Conservation (phyloP, 116 monocot genomes). For the Thalassia testudinum region DNA sequence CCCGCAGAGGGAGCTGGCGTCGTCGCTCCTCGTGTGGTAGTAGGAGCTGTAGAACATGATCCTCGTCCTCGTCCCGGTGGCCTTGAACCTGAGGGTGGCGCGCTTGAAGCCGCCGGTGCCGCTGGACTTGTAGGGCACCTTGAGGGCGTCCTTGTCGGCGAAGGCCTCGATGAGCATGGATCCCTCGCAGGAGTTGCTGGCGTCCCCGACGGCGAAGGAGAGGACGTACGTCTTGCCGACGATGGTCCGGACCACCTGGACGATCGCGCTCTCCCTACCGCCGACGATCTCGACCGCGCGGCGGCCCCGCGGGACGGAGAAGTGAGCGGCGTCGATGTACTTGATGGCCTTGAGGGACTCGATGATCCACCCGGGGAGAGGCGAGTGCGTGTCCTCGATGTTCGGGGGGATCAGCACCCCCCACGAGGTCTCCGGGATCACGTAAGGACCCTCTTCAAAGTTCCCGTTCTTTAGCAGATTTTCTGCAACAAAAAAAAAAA, state of each 20-base stretch:
- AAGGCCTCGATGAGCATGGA: slow-evolving; percentile 59
- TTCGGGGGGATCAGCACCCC: slow-evolving; percentile 54
- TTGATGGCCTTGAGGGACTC: slow-evolving; percentile 48
- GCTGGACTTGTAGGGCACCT: slow-evolving; percentile 49
- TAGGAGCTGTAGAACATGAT: slow-evolving; percentile 60
- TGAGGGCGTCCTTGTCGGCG: slow-evolving; percentile 24
- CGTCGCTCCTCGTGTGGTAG: slow-evolving; percentile 47
- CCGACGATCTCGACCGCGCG: slow-evolving; percentile 71
- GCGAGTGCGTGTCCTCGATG: slow-evolving; percentile 45
- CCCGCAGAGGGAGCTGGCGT: slow-evolving; percentile 65
- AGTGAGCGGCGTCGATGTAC: slow-evolving; percentile 52
- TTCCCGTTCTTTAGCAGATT: slow-evolving; percentile 64
- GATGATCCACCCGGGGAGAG: slow-evolving; percentile 43
- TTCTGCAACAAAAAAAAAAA: slow-evolving; percentile 1
- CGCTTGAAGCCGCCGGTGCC: slow-evolving; percentile 61
- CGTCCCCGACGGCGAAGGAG: slow-evolving; percentile 63
- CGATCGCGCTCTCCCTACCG: slow-evolving; percentile 60
- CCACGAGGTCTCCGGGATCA: slow-evolving; percentile 42
- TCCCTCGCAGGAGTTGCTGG: slow-evolving; percentile 46
- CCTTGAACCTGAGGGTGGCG: slow-evolving; percentile 34
- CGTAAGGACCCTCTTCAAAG: slow-evolving; percentile 59
- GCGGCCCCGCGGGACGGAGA: slow-evolving; percentile 37
- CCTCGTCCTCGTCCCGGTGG: slow-evolving; percentile 16
- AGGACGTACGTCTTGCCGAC: slow-evolving; percentile 33
- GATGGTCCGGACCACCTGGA: slow-evolving; percentile 41